These are phyloP conservation scores for Peronospora belbahrii DNA, from an alignment of 352 stramenopile genomes.

Conservation along the genomic window DNA sequence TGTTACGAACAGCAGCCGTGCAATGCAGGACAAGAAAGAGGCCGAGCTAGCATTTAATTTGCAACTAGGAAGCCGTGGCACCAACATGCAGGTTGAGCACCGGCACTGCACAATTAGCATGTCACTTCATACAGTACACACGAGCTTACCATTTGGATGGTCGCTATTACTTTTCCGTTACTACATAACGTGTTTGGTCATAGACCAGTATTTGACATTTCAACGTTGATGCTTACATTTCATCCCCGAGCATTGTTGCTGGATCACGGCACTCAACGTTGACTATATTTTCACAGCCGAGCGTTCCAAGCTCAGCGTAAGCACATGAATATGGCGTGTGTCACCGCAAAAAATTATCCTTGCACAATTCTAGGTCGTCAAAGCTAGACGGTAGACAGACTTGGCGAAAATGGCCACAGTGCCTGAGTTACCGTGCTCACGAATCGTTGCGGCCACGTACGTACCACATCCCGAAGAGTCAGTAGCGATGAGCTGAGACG, in stretches of 20 bases:
- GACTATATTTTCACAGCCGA: no score
- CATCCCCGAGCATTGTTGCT: no score
- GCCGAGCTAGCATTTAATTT: constrained; percentile 17
- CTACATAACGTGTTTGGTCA: no score
- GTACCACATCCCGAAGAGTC: constrained; percentile 27
- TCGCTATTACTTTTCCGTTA: neutral
- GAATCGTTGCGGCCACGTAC: constrained; percentile 19
- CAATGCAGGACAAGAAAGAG: constrained; percentile 15
- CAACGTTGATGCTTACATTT: no score
- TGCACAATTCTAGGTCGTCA: no score
- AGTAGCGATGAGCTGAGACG: constrained; percentile 17
- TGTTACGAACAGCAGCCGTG: constrained; percentile 26
- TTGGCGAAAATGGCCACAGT: no score
- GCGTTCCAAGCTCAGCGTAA: no score
- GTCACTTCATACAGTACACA: neutral
- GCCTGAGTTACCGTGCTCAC: constrained; percentile 7
- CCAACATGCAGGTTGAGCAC: constrained; percentile 4
- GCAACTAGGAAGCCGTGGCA: constrained; percentile 9
- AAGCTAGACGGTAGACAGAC: no score
- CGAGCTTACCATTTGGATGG: neutral
- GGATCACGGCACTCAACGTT: no score
- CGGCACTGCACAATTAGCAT: constrained; percentile 1
- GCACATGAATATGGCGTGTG: no score
- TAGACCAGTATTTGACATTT: neutral
- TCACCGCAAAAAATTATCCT: no score